These are phyloP conservation scores for Stenocarpella maydis DNA, from an alignment of 2,329 filamentous ascomycete species.

Conservation along the genomic window DNA sequence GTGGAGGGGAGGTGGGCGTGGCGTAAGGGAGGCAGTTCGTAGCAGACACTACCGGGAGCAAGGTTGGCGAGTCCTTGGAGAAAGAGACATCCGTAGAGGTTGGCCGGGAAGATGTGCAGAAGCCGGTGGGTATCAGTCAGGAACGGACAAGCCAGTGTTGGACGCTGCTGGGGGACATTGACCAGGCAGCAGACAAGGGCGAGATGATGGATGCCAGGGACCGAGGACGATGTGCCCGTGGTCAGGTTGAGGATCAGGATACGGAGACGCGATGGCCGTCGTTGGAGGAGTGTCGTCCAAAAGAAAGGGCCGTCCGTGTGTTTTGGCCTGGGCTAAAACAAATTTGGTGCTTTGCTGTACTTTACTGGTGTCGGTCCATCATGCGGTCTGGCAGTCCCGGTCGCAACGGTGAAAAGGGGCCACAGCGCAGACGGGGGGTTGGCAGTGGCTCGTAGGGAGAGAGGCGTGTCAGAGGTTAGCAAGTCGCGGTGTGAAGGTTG, in stretches of 20 bases:
- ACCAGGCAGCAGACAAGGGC: constrained; percentile 6
- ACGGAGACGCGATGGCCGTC: constrained; percentile 17
- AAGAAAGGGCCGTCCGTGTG: constrained; percentile 24
- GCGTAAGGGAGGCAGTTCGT: constrained; percentile 29
- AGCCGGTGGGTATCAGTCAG: constrained; percentile 30
- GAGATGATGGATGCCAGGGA: background rate
- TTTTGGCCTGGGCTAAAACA: constrained; percentile 26
- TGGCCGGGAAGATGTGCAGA: constrained; percentile 4
- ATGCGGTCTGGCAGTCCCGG: constrained; percentile 26
- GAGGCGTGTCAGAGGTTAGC: constrained; percentile 28
- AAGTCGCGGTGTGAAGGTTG: constrained; percentile 31
- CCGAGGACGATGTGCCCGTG: constrained; percentile 1
- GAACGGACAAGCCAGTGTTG: constrained; percentile 29
- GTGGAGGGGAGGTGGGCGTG: background rate
- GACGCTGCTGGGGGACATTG: constrained; percentile 29
- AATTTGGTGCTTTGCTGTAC: constrained; percentile 32
- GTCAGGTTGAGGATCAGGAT: constrained; percentile 20
- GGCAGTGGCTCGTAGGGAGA: constrained; percentile 17
- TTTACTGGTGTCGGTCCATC: constrained; percentile 26
- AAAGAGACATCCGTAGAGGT: constrained; percentile 36
- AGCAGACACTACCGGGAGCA: constrained; percentile 36
- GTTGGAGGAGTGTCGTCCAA: constrained; percentile 24
- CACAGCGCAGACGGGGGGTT: constrained; percentile 32
- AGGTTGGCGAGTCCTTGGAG: constrained; percentile 34
- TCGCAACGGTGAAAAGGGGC: constrained; percentile 32